Percentiles rank a stretch among this genome's conserved stretches.
phyloP scores from a whole-genome alignment of 495 filamentous ascomycete genomes.

The Neurospora terricola region DNA sequence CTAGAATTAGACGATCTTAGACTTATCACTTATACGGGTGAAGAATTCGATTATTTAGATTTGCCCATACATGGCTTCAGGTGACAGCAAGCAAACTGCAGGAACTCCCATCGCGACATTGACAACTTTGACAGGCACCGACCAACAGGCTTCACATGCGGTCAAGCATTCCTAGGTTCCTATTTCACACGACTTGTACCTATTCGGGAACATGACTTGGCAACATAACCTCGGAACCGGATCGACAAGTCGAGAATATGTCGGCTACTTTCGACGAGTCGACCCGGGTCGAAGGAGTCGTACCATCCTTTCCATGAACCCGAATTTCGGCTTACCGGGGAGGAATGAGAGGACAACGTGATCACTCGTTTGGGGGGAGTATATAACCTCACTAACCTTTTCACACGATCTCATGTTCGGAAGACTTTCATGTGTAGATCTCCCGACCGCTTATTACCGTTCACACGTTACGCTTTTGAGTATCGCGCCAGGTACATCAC shows the following conservation, averaged over 20 bases:
- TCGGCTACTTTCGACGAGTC: background rate
- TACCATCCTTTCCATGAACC: background rate
- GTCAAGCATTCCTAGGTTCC: background rate
- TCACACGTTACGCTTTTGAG: background rate
- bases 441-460: background rate
- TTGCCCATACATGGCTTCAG: background rate
- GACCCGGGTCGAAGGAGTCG: background rate
- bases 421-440: background rate
- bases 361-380: background rate
- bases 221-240: background rate
- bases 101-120: background rate
- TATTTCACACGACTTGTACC: background rate
- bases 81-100: background rate
- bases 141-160: background rate
- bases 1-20: background rate
- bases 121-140: background rate
- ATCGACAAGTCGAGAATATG: background rate
- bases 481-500: background rate
- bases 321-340: background rate
- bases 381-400: background rate
- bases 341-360: background rate
- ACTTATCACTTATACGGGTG: background rate
- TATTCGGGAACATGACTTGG: background rate
- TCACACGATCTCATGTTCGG: background rate
- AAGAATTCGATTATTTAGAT: background rate